Conservation (phyloP, 768 basidiomycete genomes). For the Naematelia encephala region DNA sequence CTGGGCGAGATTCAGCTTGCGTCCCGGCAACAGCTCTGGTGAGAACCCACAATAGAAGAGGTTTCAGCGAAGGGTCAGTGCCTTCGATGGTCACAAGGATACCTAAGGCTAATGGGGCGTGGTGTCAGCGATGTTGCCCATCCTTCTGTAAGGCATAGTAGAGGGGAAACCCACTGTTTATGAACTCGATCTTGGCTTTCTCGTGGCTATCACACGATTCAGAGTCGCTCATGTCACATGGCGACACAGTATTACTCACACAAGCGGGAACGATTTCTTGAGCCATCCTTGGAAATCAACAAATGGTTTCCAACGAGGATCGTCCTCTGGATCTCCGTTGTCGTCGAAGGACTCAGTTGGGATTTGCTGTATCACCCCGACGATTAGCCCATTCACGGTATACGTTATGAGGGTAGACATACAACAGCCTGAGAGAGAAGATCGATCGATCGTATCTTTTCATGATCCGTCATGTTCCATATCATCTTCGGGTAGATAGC, state of each 20-base stretch:
- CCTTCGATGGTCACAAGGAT: slow-evolving; percentile 44
- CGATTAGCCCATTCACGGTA: neutral
- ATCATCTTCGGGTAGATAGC: slow-evolving; percentile 29
- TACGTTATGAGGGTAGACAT: too few species aligned
- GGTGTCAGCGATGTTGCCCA: too few species aligned
- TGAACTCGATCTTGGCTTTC: slow-evolving; percentile 39
- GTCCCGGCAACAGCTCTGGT: too few species aligned
- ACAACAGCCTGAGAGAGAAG: slow-evolving; percentile 37
- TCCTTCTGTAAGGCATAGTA: too few species aligned
- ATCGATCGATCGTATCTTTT: slow-evolving; percentile 27
- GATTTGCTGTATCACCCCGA: neutral
- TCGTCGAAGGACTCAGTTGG: slow-evolving; percentile 46
- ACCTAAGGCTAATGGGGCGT: too few species aligned
- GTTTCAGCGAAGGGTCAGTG: slow-evolving; percentile 40
- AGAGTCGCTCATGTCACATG: too few species aligned
- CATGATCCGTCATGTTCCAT: slow-evolving; percentile 32
- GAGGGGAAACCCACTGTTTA: too few species aligned
- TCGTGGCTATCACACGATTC: slow-evolving; percentile 12
- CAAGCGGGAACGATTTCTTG: slow-evolving; percentile 39
- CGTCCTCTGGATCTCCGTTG: slow-evolving; percentile 48
- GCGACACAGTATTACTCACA: slow-evolving; percentile 23
- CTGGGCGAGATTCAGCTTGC: too few species aligned
- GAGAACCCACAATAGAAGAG: too few species aligned
- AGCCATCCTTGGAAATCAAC: slow-evolving; percentile 48
- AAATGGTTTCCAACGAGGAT: slow-evolving; percentile 48